Evolutionary conservation across 2,329 filamentous ascomycete species (phyloP).

Genomic region (Clarireedia hainanense): DNA sequence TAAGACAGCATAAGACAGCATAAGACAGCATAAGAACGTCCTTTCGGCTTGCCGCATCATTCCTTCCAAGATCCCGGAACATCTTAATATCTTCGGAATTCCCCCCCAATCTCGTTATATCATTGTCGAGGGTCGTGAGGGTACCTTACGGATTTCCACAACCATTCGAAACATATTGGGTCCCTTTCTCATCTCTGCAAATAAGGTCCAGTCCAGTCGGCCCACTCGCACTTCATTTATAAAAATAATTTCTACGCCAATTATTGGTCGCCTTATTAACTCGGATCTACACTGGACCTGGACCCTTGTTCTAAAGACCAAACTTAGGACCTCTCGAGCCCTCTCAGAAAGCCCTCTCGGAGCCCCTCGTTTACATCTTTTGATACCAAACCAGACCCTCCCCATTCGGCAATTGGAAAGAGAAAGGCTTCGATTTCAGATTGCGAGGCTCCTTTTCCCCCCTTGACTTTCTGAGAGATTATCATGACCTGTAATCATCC

Average conservation of each 20-base stretch:
- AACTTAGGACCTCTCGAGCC: conserved; percentile 1
- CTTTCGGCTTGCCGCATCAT: neutral
- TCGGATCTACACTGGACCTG: conserved; percentile 3
- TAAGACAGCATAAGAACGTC: neutral
- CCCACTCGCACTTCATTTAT: conserved; percentile 3
- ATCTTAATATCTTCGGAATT: neutral
- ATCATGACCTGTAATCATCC: conserved; percentile 31
- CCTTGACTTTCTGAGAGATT: conserved; percentile 19
- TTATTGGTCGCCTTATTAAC: conserved; percentile 17
- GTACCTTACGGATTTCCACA: neutral
- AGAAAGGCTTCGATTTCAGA: conserved; percentile 13
- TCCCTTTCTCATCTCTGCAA: neutral
- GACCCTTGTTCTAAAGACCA: conserved; percentile 2
- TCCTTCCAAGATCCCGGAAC: neutral
- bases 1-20: no score
- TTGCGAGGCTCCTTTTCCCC: conserved; percentile 20
- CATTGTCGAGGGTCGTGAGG: neutral
- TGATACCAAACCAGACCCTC: conserved; percentile 3
- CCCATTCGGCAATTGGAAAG: conserved; percentile 6
- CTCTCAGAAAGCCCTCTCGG: neutral
- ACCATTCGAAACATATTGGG: conserved; percentile 1
- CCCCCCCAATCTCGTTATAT: neutral
- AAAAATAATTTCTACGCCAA: neutral
- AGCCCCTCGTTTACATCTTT: conserved; percentile 3
- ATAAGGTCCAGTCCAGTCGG: conserved; percentile 1